These are phyloP conservation scores for Anisodus acutangulus DNA, from an alignment of 257 asterid species.

Conservation along the genomic window DNA sequence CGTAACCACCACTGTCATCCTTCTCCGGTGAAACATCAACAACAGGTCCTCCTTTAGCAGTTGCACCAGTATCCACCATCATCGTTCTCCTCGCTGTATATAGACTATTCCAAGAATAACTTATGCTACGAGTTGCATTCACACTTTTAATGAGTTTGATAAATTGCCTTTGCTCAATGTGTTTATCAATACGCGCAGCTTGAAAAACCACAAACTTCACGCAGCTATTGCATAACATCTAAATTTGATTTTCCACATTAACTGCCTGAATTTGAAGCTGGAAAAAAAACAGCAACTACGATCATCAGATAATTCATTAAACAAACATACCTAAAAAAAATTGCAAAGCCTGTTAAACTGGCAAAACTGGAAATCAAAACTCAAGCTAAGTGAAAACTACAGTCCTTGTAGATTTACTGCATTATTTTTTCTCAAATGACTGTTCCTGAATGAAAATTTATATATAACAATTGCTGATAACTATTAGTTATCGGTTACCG, in stretches of 20 bases:
- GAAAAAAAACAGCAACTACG: constrained; percentile 7
- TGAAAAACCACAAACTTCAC: constrained; percentile 58
- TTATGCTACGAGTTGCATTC: constrained; percentile 48
- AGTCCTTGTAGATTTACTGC: neutral
- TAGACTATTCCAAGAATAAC: constrained; percentile 45
- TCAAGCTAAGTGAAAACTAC: neutral
- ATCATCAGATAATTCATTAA: neutral
- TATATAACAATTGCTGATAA: too few relatives aligned
- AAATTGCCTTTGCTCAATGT: constrained; percentile 50
- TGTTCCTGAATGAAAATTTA: neutral
- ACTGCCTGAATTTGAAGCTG: constrained; percentile 17
- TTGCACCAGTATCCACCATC: constrained; percentile 88
- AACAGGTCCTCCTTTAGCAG: constrained; percentile 59
- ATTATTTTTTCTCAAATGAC: neutral
- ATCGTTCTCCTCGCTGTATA: constrained; percentile 50
- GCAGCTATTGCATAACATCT: constrained; percentile 76
- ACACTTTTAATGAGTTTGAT: constrained; percentile 48
- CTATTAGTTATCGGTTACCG: neutral
- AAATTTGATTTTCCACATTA: neutral
- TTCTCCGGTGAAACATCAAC: constrained; percentile 58
- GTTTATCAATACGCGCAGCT: constrained; percentile 52
- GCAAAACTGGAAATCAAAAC: neutral
- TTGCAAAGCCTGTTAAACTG: neutral
- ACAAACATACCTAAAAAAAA: neutral
- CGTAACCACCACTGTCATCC: constrained; percentile 74